Base-by-base conservation (phyloP, 345 rosid species). In the Viola odorata region DNA sequence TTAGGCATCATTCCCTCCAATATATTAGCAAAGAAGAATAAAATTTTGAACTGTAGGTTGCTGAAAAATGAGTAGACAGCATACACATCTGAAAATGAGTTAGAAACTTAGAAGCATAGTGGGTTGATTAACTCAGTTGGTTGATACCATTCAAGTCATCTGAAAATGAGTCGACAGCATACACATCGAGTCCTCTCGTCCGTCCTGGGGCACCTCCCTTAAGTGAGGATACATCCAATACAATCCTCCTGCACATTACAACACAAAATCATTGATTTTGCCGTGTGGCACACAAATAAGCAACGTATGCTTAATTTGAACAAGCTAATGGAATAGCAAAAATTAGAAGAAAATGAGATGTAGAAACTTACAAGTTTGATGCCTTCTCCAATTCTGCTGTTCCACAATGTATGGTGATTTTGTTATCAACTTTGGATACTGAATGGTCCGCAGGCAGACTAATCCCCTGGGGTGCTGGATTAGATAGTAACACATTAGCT, bases 171-270 rank as follows among this genome's bases (percentile, higher is more conserved):
- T 79, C 77, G 3, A 82, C 40, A 1, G 77, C 41, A 51, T 73
- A 69, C 48, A 86, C 70, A 14, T 75, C 75, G 14, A 94, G 78
- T 65, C 96, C 99, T 67, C 99, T 82, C 13, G 99, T 94, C 76
- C 88, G 80, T 60, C 95, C 85, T 0, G 99, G 96, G 37, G 96
- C 96, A 39, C 99, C 99, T 2, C 89, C 96, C 42, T 75, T 85
- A 13, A 86, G 81, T 5, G 80, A 58, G 61, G 96, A 86, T 48
- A 83, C 75, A 65, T 94, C 95, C 87, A 90, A 64, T 42, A 76
- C 89, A 32, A 84, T 78, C 80, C 99, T 78, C 80, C 99, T 92
- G 81, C 54, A 15, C 42, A 66, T 37, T 17, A 49, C 53, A 36
- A 36, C 16, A 39, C 10, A 7, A 23, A 23, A 23, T 23, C 32